Percentiles rank a stretch among this genome's conserved stretches.
Conservation (phyloP, 2,329 filamentous ascomycete genomes). For the Penicillium sp. region DNA sequence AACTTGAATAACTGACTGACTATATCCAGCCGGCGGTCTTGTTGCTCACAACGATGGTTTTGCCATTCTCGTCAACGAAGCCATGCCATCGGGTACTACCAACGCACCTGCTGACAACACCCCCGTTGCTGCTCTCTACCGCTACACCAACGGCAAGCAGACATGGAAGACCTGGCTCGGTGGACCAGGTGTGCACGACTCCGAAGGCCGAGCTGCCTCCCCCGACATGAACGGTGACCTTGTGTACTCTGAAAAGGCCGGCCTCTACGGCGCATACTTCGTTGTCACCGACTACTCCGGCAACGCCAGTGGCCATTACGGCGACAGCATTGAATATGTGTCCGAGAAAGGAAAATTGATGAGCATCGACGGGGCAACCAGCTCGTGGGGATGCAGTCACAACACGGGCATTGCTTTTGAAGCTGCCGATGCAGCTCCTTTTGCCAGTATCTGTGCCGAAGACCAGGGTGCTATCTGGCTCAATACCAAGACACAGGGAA, state of each 20-base stretch:
- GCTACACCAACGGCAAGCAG: slow-evolving; percentile 59
- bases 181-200: slow-evolving; percentile 57
- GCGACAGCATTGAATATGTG: slow-evolving; percentile 61
- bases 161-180: slow-evolving; percentile 64
- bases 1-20: neutral
- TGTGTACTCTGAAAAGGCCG: slow-evolving; percentile 60
- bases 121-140: slow-evolving; percentile 63
- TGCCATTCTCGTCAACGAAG: slow-evolving; percentile 64
- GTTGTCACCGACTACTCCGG: slow-evolving; percentile 64
- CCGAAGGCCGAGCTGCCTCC: slow-evolving; percentile 54
- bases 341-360: slow-evolving; percentile 54
- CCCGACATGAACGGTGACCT: slow-evolving; percentile 67
- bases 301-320: slow-evolving; percentile 59
- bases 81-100: slow-evolving; percentile 54
- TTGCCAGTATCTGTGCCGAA: slow-evolving; percentile 63
- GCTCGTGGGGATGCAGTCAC: slow-evolving; percentile 65
- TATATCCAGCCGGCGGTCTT: slow-evolving; percentile 57
- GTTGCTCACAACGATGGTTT: slow-evolving; percentile 67
- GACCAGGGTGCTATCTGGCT: slow-evolving; percentile 68
- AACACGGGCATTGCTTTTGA: slow-evolving; percentile 69
- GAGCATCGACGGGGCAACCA: slow-evolving; percentile 57
- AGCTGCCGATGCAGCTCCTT: slow-evolving; percentile 62
- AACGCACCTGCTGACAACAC: slow-evolving; percentile 53
- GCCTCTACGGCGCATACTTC: slow-evolving; percentile 65
- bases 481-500: slow-evolving; percentile 63